phyloP scores from a whole-genome alignment of 495 filamentous ascomycete species.

The Aspergillus taichungensis region DNA sequence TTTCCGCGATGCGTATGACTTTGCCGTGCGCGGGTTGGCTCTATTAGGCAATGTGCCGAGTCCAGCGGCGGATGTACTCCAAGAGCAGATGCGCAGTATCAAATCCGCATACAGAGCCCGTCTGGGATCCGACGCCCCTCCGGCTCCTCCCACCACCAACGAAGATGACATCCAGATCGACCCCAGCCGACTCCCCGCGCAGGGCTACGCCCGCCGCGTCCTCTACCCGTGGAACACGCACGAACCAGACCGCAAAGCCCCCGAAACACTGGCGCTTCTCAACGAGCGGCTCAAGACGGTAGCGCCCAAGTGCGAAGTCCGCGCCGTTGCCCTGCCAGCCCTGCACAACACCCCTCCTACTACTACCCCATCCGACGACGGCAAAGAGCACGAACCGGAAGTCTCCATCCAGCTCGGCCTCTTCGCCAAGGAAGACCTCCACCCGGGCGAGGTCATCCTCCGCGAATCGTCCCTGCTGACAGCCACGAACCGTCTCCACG shows the following conservation, averaged over 20 bases:
- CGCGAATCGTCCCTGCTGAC: conserved; percentile 72
- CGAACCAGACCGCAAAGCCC: conserved; percentile 75
- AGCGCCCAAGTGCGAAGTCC: conserved; percentile 62
- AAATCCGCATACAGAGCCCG: conserved; percentile 16
- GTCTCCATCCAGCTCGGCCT: conserved; percentile 69
- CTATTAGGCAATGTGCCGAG: conserved; percentile 11
- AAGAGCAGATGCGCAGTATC: conserved; percentile 21
- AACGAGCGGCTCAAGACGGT: conserved; percentile 56
- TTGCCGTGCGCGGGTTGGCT: conserved; percentile 40
- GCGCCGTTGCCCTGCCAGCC: conserved; percentile 61
- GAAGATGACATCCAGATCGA: conserved; percentile 27
- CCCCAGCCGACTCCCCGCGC: conserved; percentile 51
- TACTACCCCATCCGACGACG: conserved; percentile 12
- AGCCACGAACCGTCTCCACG: conserved; percentile 72
- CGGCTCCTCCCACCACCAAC: background rate
- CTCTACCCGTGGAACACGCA: conserved; percentile 90
- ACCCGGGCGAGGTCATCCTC: conserved; percentile 66
- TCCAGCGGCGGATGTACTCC: conserved; percentile 8
- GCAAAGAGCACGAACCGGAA: conserved; percentile 17
- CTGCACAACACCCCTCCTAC: conserved; percentile 41
- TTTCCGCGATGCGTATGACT: conserved; percentile 59
- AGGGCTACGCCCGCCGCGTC: conserved; percentile 71
- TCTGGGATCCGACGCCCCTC: conserved; percentile 27
- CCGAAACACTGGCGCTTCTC: conserved; percentile 55
- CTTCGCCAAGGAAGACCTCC: conserved; percentile 77